Conservation (phyloP, 2,329 filamentous ascomycete species). For the Fusarium nygamai region DNA sequence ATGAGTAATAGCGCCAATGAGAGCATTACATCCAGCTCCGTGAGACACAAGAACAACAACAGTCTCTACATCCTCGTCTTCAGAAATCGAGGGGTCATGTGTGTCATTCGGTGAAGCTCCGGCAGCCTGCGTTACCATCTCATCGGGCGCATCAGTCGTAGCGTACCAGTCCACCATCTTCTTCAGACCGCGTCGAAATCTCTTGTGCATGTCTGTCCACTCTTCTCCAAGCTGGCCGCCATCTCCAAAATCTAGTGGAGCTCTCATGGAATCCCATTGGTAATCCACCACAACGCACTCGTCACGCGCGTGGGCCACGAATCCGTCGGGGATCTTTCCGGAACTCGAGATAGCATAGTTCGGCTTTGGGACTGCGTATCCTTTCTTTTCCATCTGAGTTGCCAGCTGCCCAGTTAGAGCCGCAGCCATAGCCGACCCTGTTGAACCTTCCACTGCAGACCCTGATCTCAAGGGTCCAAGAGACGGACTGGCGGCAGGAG, state of each 20-base stretch:
- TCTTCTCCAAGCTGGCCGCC: slow-evolving; percentile 92
- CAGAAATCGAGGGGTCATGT: slow-evolving; percentile 48
- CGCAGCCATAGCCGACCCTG: slow-evolving; percentile 47
- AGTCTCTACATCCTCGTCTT: slow-evolving; percentile 75
- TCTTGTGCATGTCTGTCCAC: slow-evolving; percentile 94
- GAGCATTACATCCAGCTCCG: slow-evolving; percentile 93
- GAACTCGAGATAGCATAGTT: slow-evolving; percentile 84
- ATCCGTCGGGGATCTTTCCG: slow-evolving; percentile 85
- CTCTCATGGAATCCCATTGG: slow-evolving; percentile 92
- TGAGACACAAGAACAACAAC: slow-evolving; percentile 92
- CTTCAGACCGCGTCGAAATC: slow-evolving; percentile 83
- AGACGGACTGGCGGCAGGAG: slow-evolving; percentile 43
- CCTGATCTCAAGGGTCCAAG: slow-evolving; percentile 27
- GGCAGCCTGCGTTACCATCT: slow-evolving; percentile 57
- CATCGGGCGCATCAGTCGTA: slow-evolving; percentile 61
- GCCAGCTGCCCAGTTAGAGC: slow-evolving; percentile 48
- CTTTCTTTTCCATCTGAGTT: slow-evolving; percentile 45
- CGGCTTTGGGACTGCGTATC: slow-evolving; percentile 81
- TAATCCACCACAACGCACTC: slow-evolving; percentile 89
- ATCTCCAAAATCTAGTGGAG: slow-evolving; percentile 82
- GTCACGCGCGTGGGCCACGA: slow-evolving; percentile 89
- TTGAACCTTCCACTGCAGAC: slow-evolving; percentile 41
- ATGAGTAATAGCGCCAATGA: slow-evolving; percentile 91
- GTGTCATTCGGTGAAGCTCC: slow-evolving; percentile 41
- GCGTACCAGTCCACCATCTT: slow-evolving; percentile 86